A percentile compares a stretch with the other conserved stretches of the same genome.
Evolutionary conservation across 108 stramenopile genomes (phyloP).

Genomic region (Skeletonema tropicum): DNA sequence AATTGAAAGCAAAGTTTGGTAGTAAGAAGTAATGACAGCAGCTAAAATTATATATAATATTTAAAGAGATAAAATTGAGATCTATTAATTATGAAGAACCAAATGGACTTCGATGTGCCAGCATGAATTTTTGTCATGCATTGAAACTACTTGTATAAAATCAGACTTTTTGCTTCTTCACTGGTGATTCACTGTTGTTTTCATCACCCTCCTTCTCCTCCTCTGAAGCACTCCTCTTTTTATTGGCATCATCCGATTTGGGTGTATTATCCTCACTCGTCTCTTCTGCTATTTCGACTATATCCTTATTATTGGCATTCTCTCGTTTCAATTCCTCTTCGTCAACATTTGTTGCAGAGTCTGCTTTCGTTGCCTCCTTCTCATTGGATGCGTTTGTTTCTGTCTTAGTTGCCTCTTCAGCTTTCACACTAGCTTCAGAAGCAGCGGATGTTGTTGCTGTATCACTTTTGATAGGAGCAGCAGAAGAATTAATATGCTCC

Average conservation of each 20-base stretch:
- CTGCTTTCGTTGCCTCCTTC: background rate
- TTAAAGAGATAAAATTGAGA: background rate
- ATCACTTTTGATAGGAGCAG: background rate
- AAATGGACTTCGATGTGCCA: background rate
- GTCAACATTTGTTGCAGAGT: background rate
- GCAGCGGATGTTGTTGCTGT: background rate
- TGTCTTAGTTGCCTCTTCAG: background rate
- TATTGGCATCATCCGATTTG: background rate
- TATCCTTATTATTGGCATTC: background rate
- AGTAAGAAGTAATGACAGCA: background rate
- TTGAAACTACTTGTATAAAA: background rate
- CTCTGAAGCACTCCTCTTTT: background rate
- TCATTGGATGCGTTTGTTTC: background rate
- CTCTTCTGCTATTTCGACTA: background rate
- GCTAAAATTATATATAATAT: background rate
- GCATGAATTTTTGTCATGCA: background rate
- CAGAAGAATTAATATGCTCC: conserved; percentile 1
- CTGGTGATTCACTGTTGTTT: background rate
- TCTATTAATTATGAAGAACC: conserved; percentile 5
- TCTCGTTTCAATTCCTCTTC: background rate
- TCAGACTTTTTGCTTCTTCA: conserved; percentile 6
- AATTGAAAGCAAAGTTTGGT: conserved; percentile 30
- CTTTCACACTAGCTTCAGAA: background rate
- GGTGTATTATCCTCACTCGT: background rate
- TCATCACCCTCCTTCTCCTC: background rate